phyloP scores from a whole-genome alignment of 2,329 filamentous ascomycete genomes.

The Aspergillus sp. region DNA sequence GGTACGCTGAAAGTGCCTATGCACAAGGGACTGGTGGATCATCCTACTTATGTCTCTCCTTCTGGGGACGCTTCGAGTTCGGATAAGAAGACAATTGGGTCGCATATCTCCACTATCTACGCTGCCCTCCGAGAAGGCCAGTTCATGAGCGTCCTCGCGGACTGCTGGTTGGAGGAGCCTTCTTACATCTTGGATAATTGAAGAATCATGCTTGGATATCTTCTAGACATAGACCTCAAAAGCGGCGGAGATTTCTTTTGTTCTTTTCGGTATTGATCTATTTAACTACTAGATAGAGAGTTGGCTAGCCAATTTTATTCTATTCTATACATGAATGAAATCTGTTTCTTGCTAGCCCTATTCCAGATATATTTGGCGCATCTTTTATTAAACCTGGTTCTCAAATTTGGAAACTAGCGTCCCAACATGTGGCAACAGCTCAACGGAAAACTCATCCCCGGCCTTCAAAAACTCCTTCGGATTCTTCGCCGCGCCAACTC shows the following conservation, averaged over 20 bases:
- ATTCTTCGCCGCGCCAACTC: slow-evolving; percentile 41
- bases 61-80: neutral
- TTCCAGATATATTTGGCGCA: neutral
- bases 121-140: slow-evolving; percentile 22
- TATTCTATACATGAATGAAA: neutral
- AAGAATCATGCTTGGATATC: neutral
- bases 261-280: neutral
- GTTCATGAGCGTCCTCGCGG: slow-evolving; percentile 1
- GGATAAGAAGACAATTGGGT: slow-evolving; percentile 22
- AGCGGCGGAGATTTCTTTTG: neutral
- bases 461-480: slow-evolving; percentile 45
- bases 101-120: slow-evolving; percentile 27
- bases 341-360: neutral
- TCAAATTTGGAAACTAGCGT: slow-evolving; percentile 49
- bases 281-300: neutral
- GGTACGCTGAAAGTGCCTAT: slow-evolving; percentile 33
- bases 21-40: slow-evolving; percentile 32
- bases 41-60: slow-evolving; percentile 20
- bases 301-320: neutral
- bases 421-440: slow-evolving; percentile 51
- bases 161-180: neutral
- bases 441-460: slow-evolving; percentile 51
- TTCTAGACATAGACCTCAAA: neutral
- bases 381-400: slow-evolving; percentile 22
- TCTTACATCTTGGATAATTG: neutral